Conservation (phyloP, 1,284 basidiomycete species). For the Lentinula novae-zelandiae region DNA sequence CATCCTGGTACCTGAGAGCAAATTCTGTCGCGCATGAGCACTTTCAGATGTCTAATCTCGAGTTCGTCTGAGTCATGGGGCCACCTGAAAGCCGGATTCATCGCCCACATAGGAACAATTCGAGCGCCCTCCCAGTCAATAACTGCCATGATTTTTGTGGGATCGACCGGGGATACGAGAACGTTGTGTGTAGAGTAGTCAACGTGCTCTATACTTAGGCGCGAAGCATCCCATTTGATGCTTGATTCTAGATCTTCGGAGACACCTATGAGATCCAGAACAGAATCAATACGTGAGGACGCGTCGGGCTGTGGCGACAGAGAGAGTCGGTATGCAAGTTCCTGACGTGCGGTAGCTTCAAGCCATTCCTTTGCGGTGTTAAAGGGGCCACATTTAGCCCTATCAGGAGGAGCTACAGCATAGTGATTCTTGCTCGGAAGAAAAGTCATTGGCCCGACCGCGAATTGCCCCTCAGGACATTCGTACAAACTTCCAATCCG, state of each 20-base stretch:
- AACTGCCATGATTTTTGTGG: conserved; percentile 16
- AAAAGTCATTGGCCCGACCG: conserved; percentile 16
- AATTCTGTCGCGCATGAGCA: conserved; percentile 11
- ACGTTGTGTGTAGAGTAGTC: conserved; percentile 20
- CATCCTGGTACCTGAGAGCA: conserved; percentile 7
- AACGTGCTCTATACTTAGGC: conserved; percentile 14
- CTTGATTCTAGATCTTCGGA: conserved; percentile 1
- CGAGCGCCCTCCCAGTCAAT: conserved; percentile 24
- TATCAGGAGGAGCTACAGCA: conserved; percentile 11
- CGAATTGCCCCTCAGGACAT: background rate
- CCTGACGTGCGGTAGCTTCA: conserved; percentile 15
- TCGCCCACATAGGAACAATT: conserved; percentile 20
- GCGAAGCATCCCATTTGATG: background rate
- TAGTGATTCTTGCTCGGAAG: conserved; percentile 9
- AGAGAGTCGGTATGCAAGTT: conserved; percentile 12
- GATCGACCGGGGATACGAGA: conserved; percentile 17
- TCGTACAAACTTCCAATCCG: conserved; percentile 17
- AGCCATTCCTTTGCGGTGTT: conserved; percentile 14
- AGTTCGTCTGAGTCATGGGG: conserved; percentile 4
- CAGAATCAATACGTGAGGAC: background rate
- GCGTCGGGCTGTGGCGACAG: background rate
- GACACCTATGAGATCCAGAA: conserved; percentile 1
- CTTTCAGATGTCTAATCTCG: conserved; percentile 4
- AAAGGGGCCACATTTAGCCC: conserved; percentile 18
- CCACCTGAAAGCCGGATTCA: conserved; percentile 11